Percentiles rank a stretch among this genome's conserved stretches.
phyloP scores from a whole-genome alignment of 2,329 filamentous ascomycete genomes.

The Sporothrix globosa region DNA sequence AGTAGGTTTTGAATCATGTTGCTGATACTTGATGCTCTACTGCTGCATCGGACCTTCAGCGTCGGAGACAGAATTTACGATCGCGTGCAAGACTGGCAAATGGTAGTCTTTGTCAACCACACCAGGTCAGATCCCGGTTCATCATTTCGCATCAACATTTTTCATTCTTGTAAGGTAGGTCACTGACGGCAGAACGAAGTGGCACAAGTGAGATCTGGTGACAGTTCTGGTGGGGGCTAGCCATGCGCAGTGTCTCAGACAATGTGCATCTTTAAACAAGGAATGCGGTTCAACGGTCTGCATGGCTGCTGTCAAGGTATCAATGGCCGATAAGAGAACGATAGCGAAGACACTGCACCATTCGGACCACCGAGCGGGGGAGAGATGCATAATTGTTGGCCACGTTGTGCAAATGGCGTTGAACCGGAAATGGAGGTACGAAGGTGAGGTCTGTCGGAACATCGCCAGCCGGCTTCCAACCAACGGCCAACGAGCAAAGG shows the following conservation, averaged over 20 bases:
- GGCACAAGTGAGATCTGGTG: slow-evolving; percentile 4
- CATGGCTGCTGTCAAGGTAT: background rate
- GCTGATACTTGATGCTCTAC: background rate
- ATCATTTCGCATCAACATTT: background rate
- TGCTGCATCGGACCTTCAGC: background rate
- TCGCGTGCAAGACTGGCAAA: background rate
- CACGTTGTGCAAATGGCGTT: background rate
- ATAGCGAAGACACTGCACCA: slow-evolving; percentile 1
- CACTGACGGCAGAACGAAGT: background rate
- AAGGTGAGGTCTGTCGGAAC: background rate
- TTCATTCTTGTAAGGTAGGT: background rate
- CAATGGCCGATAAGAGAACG: background rate
- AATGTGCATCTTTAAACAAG: background rate
- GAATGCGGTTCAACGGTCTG: background rate
- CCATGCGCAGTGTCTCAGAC: slow-evolving; percentile 11
- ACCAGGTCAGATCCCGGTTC: no score
- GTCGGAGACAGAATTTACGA: background rate
- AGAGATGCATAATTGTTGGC: background rate
- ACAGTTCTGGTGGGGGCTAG: background rate
- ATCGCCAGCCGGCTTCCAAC: background rate
- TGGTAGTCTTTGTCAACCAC: background rate
- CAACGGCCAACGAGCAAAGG: slow-evolving; percentile 22
- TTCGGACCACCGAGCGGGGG: background rate
- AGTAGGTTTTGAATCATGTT: no score
- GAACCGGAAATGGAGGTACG: background rate